These are phyloP conservation scores for Parmales sp. DNA, from an alignment of 108 stramenopile genomes.

Conservation along the genomic window DNA sequence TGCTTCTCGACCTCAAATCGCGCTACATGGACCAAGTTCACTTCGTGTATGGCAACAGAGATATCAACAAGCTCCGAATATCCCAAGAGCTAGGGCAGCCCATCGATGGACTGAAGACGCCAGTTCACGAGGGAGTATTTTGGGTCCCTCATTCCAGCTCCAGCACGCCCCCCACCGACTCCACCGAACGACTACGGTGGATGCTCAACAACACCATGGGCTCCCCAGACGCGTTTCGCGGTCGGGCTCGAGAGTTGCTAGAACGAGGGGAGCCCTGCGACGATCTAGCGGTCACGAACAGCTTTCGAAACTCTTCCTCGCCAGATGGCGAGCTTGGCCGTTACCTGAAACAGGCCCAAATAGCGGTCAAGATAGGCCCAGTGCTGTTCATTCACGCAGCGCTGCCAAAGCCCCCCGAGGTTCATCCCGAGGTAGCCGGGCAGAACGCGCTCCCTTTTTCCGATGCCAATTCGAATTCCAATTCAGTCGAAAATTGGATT, in stretches of 20 bases:
- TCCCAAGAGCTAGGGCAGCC: not conserved
- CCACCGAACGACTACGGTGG: not conserved
- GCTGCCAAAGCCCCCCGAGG: not conserved
- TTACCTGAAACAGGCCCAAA: not conserved
- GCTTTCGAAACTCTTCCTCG: not conserved
- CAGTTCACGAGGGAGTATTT: not conserved
- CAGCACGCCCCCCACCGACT: not conserved
- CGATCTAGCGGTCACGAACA: not conserved
- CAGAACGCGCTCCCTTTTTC: not conserved
- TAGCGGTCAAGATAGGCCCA: not conserved
- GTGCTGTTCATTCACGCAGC: not conserved
- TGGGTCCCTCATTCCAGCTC: not conserved
- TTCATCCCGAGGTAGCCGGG: not conserved
- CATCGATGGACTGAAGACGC: not conserved
- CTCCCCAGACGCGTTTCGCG: not conserved
- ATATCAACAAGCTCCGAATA: not conserved
- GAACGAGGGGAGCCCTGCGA: not conserved
- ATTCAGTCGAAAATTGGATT: no score
- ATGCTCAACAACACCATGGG: constrained; percentile 5
- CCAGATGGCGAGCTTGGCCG: not conserved
- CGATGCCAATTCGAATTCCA: no score
- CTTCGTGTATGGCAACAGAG: not conserved
- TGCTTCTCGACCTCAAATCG: not conserved
- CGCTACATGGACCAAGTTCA: not conserved
- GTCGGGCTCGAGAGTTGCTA: not conserved